Evolutionary conservation across 495 filamentous ascomycete species (phyloP).

Genomic region (Annulohypoxylon maeteangense): DNA sequence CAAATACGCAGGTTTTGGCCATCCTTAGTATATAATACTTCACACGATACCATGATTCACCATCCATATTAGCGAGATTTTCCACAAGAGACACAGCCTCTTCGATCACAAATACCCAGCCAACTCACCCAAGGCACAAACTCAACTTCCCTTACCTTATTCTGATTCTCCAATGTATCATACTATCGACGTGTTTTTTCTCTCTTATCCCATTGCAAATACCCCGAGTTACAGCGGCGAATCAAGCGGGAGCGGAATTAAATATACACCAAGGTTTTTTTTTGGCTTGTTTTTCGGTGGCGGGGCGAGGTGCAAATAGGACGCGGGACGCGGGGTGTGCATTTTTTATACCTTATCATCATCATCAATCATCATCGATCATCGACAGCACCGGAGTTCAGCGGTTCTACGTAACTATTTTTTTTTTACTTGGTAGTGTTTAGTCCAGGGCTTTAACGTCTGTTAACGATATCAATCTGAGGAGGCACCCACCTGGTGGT

Average conservation of each 20-base stretch:
- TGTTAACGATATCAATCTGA: conserved; percentile 13
- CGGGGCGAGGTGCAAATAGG: conserved; percentile 24
- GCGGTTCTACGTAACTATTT: conserved; percentile 1
- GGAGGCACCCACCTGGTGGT: background rate
- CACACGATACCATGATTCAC: conserved; percentile 31
- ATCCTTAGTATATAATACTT: conserved; percentile 39
- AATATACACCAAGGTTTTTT: background rate
- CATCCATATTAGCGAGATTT: conserved; percentile 7
- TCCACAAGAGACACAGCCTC: conserved; percentile 11
- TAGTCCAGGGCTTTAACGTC: conserved; percentile 2
- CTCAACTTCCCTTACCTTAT: conserved; percentile 2
- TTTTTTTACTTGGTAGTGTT: background rate
- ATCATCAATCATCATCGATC: conserved; percentile 8
- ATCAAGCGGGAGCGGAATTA: background rate
- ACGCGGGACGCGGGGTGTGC: conserved; percentile 1
- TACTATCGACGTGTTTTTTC: conserved; percentile 6
- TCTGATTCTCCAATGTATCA: conserved; percentile 35
- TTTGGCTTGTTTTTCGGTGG: background rate
- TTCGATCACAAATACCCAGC: conserved; percentile 19
- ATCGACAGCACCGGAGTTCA: conserved; percentile 29
- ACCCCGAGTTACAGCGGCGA: conserved; percentile 8
- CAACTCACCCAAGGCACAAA: conserved; percentile 6
- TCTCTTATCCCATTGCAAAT: background rate
- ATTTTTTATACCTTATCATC: conserved; percentile 1
- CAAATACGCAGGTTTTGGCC: conserved; percentile 26